Evolutionary conservation across 2,329 filamentous ascomycete genomes (phyloP), one percentile per base, ranked within the genome.

Genomic region (Hortaea werneckii): DNA sequence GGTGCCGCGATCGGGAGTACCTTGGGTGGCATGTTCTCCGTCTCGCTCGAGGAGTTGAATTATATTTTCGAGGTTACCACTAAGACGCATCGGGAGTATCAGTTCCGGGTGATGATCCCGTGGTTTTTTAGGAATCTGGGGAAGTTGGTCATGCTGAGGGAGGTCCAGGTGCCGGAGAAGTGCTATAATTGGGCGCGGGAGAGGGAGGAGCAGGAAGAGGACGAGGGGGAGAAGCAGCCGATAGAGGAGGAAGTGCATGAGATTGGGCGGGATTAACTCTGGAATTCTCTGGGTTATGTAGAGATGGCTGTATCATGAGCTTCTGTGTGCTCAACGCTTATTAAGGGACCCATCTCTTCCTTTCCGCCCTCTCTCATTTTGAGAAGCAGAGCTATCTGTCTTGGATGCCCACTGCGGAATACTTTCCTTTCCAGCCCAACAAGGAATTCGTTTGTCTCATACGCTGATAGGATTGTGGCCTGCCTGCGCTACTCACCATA

Each of bases 11-110:
- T 56, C 5, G 51, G 52, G 3, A 27, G 29, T 12, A 28, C 10
- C 6, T 12, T 28, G 2, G 49, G 54, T 11, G 55, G 48, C 30
- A 50, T 57, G 51, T 49, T 48, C 6, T 49, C 47, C 29, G 41
- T 58, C 40, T 52, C 52, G n/a, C 50, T 62, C 7, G 60, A 62
- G 41, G 58, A 62, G 48, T 45, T 63, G 20, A 59, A 61, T 43
- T 58, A 60, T 35, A 50, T 61, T 20, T 63, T 62, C 43, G 54
- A 50, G 8, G 55, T 61, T 10, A 37, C 47, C 7, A 53, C 50
- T 3, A 20, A 6, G 10, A 42, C 32, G 41, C 54, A 56, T 41
- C 34, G 43, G 8, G 27, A 20, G 10, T 57, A 56, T 37, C 54
- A 57, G 40, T 29, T 48, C 27, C 38, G 40, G n/a, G 42, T 35